These are phyloP conservation scores for Sporothrix dimorphospora DNA, from an alignment of 2,329 filamentous ascomycete species.

Conservation along the genomic window DNA sequence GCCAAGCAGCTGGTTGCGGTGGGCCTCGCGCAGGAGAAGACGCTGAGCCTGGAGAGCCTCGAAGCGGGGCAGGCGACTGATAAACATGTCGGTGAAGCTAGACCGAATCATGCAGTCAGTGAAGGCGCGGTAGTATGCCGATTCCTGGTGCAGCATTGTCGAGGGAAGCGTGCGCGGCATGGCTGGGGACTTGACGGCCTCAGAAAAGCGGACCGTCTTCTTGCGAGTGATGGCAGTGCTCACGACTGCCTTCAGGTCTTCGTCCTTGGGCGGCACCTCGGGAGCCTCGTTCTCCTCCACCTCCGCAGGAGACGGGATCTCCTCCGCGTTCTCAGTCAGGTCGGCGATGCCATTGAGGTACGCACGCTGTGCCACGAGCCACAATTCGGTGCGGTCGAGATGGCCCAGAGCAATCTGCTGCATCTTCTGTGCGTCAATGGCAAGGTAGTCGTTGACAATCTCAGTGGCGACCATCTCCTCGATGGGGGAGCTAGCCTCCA, in stretches of 20 bases:
- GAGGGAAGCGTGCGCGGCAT: slow-evolving; percentile 56
- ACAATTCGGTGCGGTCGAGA: slow-evolving; percentile 80
- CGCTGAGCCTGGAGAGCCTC: slow-evolving; percentile 86
- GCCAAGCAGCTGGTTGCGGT: slow-evolving; percentile 80
- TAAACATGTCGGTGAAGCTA: slow-evolving; percentile 73
- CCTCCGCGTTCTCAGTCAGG: slow-evolving; percentile 45
- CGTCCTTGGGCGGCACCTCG: slow-evolving; percentile 34
- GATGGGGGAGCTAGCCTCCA: slow-evolving; percentile 44
- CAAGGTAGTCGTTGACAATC: slow-evolving; percentile 71
- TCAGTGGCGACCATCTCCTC: slow-evolving; percentile 64
- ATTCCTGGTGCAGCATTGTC: slow-evolving; percentile 62
- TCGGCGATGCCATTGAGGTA: slow-evolving; percentile 72
- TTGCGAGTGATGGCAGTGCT: slow-evolving; percentile 47
- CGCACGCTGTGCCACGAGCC: slow-evolving; percentile 80
- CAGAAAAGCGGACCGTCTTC: slow-evolving; percentile 77
- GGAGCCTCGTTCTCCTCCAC: slow-evolving; percentile 36
- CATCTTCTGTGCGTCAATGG: slow-evolving; percentile 74
- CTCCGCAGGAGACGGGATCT: slow-evolving; percentile 27
- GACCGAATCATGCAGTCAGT: slow-evolving; percentile 71
- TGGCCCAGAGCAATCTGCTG: slow-evolving; percentile 71
- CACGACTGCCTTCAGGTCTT: slow-evolving; percentile 37
- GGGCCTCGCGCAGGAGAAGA: slow-evolving; percentile 69
- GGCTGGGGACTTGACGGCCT: slow-evolving; percentile 49
- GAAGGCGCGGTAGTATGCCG: slow-evolving; percentile 88
- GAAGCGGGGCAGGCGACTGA: slow-evolving; percentile 81